Evolutionary conservation across 805 yeast species (phyloP).

Genomic region (Sugiyamaella lignohabitans): DNA sequence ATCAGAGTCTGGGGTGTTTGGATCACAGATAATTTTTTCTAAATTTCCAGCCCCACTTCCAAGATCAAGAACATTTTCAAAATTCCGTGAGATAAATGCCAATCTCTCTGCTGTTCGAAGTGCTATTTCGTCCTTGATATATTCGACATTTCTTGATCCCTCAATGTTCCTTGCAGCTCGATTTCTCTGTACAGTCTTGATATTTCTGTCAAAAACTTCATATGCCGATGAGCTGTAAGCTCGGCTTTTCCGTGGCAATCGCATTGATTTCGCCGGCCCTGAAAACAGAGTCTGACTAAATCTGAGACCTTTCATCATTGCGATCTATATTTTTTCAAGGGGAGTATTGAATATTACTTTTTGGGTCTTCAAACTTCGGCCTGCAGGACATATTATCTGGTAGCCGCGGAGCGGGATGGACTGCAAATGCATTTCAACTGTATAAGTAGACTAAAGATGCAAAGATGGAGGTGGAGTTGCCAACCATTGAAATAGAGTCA

Average conservation of each 20-base stretch:
- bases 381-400: too few relatives aligned
- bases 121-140: slow-evolving; percentile 69
- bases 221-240: slow-evolving; percentile 21
- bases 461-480: too few relatives aligned
- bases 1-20: slow-evolving; percentile 43
- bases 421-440: too few relatives aligned
- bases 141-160: slow-evolving; percentile 55
- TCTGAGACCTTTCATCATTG: too few relatives aligned
- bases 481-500: too few relatives aligned
- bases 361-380: too few relatives aligned
- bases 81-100: slow-evolving; percentile 61
- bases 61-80: slow-evolving; percentile 56
- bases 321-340: not conserved
- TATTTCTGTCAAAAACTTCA: slow-evolving; percentile 56
- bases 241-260: too few relatives aligned
- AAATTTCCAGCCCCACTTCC: slow-evolving; percentile 71
- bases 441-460: too few relatives aligned
- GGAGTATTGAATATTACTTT: too few relatives aligned
- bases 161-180: slow-evolving; percentile 43
- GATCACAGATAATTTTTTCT: slow-evolving; percentile 38
- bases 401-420: too few relatives aligned
- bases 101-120: slow-evolving; percentile 65
- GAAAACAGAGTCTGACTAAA: too few relatives aligned
- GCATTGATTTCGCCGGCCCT: too few relatives aligned
- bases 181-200: slow-evolving; percentile 57